Evolutionary conservation across 2,329 filamentous ascomycete genomes (phyloP).

Genomic region (Leptographium flavum): DNA sequence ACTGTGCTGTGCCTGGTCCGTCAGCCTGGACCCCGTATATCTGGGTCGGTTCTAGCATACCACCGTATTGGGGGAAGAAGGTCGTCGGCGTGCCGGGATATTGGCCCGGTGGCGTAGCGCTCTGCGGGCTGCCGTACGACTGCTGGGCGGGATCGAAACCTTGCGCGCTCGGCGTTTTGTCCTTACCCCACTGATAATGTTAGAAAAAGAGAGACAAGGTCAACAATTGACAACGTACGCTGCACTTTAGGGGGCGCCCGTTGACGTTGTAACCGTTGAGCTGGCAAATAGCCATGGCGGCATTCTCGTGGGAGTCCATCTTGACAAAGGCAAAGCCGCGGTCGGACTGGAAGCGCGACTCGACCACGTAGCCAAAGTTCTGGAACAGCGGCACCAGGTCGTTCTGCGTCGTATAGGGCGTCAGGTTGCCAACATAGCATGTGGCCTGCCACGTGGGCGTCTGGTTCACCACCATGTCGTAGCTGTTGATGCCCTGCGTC

Average conservation of each 20-base stretch:
- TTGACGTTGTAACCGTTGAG: slow-evolving; percentile 97
- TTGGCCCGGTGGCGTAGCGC: slow-evolving; percentile 48
- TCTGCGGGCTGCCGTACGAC: slow-evolving; percentile 53
- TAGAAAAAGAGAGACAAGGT: not conserved
- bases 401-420: slow-evolving; percentile 86
- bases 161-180: slow-evolving; percentile 71
- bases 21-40: slow-evolving; percentile 38
- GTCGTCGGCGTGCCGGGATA: slow-evolving; percentile 66
- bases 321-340: slow-evolving; percentile 98
- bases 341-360: slow-evolving; percentile 95
- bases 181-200: slow-evolving; percentile 81
- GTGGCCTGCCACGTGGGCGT: slow-evolving; percentile 98
- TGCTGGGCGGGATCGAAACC: slow-evolving; percentile 70
- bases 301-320: slow-evolving; percentile 97
- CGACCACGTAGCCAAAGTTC: slow-evolving; percentile 95
- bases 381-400: slow-evolving; percentile 97
- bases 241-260: slow-evolving; percentile 92
- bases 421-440: slow-evolving; percentile 94
- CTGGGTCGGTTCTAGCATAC: slow-evolving; percentile 39
- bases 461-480: slow-evolving; percentile 91
- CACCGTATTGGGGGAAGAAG: slow-evolving; percentile 91
- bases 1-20: slow-evolving; percentile 1
- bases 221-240: slow-evolving; percentile 50
- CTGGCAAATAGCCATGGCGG: slow-evolving; percentile 96
- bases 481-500: slow-evolving; percentile 90